Evolutionary conservation across 139 green algal species (phyloP), one percentile per base, ranked within the genome.

Genomic region (Ostreobium quekettii): DNA sequence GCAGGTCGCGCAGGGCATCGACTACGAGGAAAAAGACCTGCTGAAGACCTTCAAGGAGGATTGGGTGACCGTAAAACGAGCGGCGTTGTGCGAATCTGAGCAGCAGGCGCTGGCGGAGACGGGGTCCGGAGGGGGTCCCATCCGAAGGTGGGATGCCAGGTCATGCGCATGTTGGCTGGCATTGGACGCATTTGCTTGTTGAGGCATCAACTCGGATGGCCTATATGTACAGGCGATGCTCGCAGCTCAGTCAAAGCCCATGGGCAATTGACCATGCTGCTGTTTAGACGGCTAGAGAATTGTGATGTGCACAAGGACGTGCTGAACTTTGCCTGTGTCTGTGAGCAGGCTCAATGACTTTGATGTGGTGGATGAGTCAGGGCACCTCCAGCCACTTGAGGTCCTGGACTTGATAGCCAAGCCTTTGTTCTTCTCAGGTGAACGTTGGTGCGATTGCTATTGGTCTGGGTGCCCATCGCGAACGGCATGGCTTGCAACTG

Each of bases 1-100:
- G 7, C 28, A 30, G 6, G 59, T 19, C 32, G 59, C 59, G 19
- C 59, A 66, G 32, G 32, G 32, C 59, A 66, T 66, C 30, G 19
- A 66, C 59, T 66, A 66, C 59, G 26, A 66, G 24, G 59, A 66
- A 19, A 19, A 26, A 26, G 42, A 11, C 42, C 59, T 28, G 32
- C 29, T 15, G n/a, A 7, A 35, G 53, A 29, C 53, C 11, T 7
- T 26, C n/a, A n/a, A n/a, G n/a, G 53, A 62, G 29, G 53, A 62
- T 26, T 15, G 33, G n/a, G 53, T 35, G 7, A 32, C 53, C 19
- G 15, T 62, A 24, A n/a, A 36, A 26, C n/a, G 33, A 26, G 15
- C 19, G 7, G 53, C n/a, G 7, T 24, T 36, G 33, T 62, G 53
- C 19, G 19, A 29, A 11, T 11, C 53, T 11, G 53, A 62, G 33